These are phyloP conservation scores for Plasmodium sp. DNA, from an alignment of 169 alveolate species.

Conservation along the genomic window DNA sequence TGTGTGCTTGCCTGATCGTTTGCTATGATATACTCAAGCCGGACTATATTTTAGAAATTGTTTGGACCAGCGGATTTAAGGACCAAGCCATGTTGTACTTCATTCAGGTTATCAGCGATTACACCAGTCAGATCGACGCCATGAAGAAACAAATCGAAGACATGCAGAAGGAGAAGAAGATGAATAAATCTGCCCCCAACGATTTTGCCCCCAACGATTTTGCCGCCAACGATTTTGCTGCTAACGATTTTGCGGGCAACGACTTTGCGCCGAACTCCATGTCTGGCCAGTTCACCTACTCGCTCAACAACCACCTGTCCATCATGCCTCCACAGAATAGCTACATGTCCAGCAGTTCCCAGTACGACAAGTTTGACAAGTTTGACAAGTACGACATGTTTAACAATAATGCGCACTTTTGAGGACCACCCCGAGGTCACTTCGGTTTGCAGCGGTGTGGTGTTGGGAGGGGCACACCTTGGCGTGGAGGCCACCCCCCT, in stretches of 20 bases:
- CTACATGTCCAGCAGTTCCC: constrained; percentile 11
- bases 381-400: constrained; percentile 76
- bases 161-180: constrained; percentile 86
- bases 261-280: constrained; percentile 80
- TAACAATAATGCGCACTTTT: constrained; percentile 35
- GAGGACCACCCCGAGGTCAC: not conserved
- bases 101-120: constrained; percentile 92
- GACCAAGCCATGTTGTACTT: constrained; percentile 98
- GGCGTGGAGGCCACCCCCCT: not conserved
- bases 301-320: constrained; percentile 56
- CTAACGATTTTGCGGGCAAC: constrained; percentile 27
- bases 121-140: constrained; percentile 83
- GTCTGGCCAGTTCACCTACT: constrained; percentile 45
- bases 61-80: constrained; percentile 97
- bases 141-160: constrained; percentile 87
- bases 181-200: constrained; percentile 88
- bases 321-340: constrained; percentile 72
- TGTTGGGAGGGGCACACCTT: not conserved
- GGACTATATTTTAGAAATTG: constrained; percentile 98
- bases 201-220: constrained; percentile 83
- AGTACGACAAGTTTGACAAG: constrained; percentile 66
- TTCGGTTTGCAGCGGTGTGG: not conserved
- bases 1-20: constrained; percentile 97
- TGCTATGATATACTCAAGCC: constrained; percentile 98
- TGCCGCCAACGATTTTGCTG: constrained; percentile 80